These are phyloP conservation scores for Pouteria glomerata DNA, from an alignment of 148 eudicot genomes.

Conservation along the genomic window DNA sequence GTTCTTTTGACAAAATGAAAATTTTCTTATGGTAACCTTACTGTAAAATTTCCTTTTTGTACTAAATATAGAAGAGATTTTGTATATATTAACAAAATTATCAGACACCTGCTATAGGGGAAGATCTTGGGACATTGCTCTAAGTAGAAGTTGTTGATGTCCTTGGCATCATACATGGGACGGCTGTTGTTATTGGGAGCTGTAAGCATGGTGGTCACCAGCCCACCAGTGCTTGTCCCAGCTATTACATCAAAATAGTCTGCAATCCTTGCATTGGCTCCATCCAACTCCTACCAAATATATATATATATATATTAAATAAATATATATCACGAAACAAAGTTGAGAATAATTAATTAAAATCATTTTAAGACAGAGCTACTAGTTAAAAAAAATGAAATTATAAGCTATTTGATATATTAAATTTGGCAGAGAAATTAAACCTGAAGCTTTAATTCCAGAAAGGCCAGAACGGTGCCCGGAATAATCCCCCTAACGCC, in stretches of 20 bases:
- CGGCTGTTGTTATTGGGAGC: conserved; percentile 29
- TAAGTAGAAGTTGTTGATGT: conserved; percentile 24
- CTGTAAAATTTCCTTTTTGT: no score
- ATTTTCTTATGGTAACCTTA: no score
- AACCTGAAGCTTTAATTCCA: conserved; percentile 35
- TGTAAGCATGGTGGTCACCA: conserved; percentile 34
- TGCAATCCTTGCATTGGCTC: conserved; percentile 25
- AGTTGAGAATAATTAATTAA: no score
- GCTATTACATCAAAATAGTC: conserved; percentile 40
- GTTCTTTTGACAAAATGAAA: no score
- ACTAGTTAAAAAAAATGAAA: no score
- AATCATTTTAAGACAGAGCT: no score
- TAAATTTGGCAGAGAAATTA: no score
- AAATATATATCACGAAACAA: no score
- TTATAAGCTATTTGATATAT: no score
- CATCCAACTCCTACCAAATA: conserved; percentile 28
- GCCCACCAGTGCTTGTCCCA: conserved; percentile 47
- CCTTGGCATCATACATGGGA: conserved; percentile 35
- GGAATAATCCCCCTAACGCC: conserved; percentile 32
- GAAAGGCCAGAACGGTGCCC: conserved; percentile 16
- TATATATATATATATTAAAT: no score
- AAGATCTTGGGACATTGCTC: conserved; percentile 33
- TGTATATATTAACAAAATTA: no score
- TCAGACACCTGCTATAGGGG: conserved; percentile 30
- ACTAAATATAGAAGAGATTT: no score